Conservation (phyloP, 805 yeast genomes). For the Metschnikowia bowlesiae region DNA sequence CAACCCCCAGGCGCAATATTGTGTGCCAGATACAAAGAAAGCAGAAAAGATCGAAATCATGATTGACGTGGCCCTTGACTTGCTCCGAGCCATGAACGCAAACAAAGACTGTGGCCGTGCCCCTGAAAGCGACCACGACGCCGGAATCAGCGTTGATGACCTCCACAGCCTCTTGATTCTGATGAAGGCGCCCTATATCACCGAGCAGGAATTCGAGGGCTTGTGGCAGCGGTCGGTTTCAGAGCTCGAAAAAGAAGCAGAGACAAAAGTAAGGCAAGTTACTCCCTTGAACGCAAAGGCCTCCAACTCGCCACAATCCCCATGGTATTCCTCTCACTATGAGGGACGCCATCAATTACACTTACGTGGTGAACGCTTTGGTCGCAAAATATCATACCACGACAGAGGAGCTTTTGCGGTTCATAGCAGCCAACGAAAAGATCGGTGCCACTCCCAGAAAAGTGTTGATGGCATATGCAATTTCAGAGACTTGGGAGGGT, state of each 20-base stretch:
- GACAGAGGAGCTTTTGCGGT: constrained; percentile 50
- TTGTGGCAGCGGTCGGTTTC: constrained; percentile 62
- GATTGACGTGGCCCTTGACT: constrained; percentile 59
- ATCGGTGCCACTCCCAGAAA: constrained; percentile 44
- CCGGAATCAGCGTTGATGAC: constrained; percentile 49
- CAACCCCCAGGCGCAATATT: constrained; percentile 44
- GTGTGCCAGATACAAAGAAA: constrained; percentile 71
- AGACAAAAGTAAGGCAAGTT: constrained; percentile 77
- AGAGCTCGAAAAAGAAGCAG: constrained; percentile 63
- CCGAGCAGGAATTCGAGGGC: constrained; percentile 65
- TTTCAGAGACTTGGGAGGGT: constrained; percentile 81
- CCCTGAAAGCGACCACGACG: constrained; percentile 36
- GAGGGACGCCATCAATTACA: constrained; percentile 53
- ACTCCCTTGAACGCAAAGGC: constrained; percentile 6
- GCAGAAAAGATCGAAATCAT: constrained; percentile 64
- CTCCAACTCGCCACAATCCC: constrained; percentile 24
- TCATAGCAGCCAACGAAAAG: constrained; percentile 31
- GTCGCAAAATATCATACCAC: constrained; percentile 48
- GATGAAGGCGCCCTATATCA: constrained; percentile 44
- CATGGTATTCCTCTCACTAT: constrained; percentile 40
- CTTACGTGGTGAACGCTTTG: constrained; percentile 45
- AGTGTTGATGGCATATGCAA: constrained; percentile 63
- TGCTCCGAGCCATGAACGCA: constrained; percentile 68
- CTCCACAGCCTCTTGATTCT: constrained; percentile 48
- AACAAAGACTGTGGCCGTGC: constrained; percentile 53